Evolutionary conservation across 2,329 filamentous ascomycete species (phyloP), one percentile per base, ranked within the genome.

Genomic region (Leptographium galeiforme): DNA sequence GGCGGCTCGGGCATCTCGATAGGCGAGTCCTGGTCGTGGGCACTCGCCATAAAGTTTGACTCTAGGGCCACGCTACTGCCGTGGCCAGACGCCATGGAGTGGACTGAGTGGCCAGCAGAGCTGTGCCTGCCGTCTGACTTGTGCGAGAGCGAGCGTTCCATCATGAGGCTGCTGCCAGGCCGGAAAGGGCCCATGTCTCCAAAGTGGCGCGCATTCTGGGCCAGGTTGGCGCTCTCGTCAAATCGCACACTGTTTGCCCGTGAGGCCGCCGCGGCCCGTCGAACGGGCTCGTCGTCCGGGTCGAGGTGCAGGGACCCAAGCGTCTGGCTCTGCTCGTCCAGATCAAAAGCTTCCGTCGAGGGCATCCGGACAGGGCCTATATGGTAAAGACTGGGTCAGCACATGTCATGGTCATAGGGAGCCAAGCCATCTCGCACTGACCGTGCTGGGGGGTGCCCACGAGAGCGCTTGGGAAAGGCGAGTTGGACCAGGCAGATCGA

Each of bases 181-280:
- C 91, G 78, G 48, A 82, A 73, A 32, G 87, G 85, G 43, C 82
- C 81, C 60, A 95, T 85, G 53, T 97, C 93, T 48, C 87, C 81
- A 13, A 88, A 91, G 53, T 89, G 85, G 46, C 91, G 82, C 55
- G 85, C 87, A 58, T 81, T 82, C 63, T 95, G 88, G 40, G 71
- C 84, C 80, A 93, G 94, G 66, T 89, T 79, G 10, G 80, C 89
- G 63, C 89, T 95, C 66, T 97, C 91, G 64, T 97, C 93, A 63
- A 98, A 98, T 40, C 93, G 87, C 60, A 98, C 93, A 64, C 93
- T 97, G 66, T 97, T 97, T 48, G 93, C 91, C 61, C 93, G 80
- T 18, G 93, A 98, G 18, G 89, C 85, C 19, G 87, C 88, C 52
- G 93, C 88, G 1, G 58, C 58, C 58, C 91, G 81, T 40, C 89